These are phyloP conservation scores for Apiospora phragmitis DNA, from an alignment of 2,329 filamentous ascomycete species.

Conservation along the genomic window DNA sequence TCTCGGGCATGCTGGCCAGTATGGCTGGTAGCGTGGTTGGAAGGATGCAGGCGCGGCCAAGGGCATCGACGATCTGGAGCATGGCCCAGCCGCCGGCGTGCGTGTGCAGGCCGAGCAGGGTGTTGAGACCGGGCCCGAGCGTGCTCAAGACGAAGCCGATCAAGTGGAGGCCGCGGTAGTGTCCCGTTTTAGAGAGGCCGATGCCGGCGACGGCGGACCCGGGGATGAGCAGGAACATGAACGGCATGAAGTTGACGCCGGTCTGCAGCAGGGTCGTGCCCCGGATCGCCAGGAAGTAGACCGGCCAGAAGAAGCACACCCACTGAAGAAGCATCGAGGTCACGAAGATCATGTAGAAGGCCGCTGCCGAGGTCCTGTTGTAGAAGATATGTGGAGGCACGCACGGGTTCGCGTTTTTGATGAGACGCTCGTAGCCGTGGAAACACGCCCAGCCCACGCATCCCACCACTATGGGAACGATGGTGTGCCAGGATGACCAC, in stretches of 20 bases:
- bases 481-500: neutral
- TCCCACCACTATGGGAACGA: neutral
- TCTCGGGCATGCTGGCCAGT: constrained; percentile 29
- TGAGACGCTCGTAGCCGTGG: neutral
- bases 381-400: constrained; percentile 43
- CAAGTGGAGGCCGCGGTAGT: constrained; percentile 19
- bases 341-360: constrained; percentile 34
- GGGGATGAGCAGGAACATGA: constrained; percentile 19
- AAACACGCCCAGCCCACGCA: neutral
- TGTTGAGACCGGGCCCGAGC: constrained; percentile 35
- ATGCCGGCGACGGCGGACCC: constrained; percentile 24
- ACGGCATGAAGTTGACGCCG: constrained; percentile 25
- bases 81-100: constrained; percentile 33
- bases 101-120: constrained; percentile 31
- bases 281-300: constrained; percentile 42
- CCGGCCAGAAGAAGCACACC: constrained; percentile 36
- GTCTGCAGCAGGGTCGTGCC: constrained; percentile 24
- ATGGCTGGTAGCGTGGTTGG: constrained; percentile 37
- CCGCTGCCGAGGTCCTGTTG: constrained; percentile 36
- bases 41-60: constrained; percentile 38
- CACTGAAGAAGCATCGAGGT: constrained; percentile 34
- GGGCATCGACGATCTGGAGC: constrained; percentile 34
- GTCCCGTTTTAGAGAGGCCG: constrained; percentile 21
- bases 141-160: constrained; percentile 27
- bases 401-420: neutral